Percentiles rank a stretch among this genome's conserved stretches.
Conservation (phyloP, 352 stramenopile genomes). For the Pythium insidiosum region DNA sequence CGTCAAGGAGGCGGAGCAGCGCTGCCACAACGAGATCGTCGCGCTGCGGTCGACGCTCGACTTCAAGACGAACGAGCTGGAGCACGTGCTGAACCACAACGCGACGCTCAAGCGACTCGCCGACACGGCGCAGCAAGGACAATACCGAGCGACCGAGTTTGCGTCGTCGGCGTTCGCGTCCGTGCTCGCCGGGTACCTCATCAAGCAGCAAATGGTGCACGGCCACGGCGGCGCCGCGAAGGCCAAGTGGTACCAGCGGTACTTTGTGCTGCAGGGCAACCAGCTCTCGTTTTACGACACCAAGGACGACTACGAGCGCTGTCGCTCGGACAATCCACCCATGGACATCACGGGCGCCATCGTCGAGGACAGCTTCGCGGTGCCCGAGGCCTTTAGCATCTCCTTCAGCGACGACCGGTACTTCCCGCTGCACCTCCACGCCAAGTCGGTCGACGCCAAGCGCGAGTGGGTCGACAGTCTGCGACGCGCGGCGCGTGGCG, state of each 20-base stretch:
- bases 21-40: conserved; percentile 55
- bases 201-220: conserved; percentile 69
- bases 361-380: conserved; percentile 69
- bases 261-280: conserved; percentile 76
- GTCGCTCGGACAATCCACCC: conserved; percentile 63
- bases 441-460: conserved; percentile 71
- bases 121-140: conserved; percentile 77
- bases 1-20: conserved; percentile 70
- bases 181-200: conserved; percentile 75
- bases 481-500: conserved; percentile 35
- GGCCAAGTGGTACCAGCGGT: conserved; percentile 83
- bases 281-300: conserved; percentile 81
- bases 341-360: conserved; percentile 74
- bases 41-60: conserved; percentile 62
- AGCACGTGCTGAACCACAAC: conserved; percentile 85
- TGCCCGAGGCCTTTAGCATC: conserved; percentile 76
- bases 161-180: conserved; percentile 58
- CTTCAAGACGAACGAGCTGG: conserved; percentile 84
- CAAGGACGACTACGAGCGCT: conserved; percentile 83
- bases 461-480: conserved; percentile 76
- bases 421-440: conserved; percentile 73
- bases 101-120: conserved; percentile 80
- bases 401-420: conserved; percentile 76
- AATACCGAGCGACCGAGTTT: conserved; percentile 83
- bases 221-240: conserved; percentile 13